A percentile compares a stretch with the other conserved stretches of the same genome.
Conservation (phyloP, 768 basidiomycete species). For the Mycena epipterygia region DNA sequence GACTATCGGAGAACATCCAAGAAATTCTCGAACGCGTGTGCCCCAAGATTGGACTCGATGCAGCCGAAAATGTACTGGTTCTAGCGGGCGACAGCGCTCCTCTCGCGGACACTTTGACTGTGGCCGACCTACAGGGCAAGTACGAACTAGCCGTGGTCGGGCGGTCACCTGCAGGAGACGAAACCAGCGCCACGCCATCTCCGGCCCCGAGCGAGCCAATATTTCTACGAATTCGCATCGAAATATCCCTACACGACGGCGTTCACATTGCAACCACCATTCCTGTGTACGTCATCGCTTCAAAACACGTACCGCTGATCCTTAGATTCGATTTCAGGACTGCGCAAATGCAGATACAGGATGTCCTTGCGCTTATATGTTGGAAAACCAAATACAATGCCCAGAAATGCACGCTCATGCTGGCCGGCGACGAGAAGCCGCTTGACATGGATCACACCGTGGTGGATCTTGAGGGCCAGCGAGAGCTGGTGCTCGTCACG, state of each 20-base stretch:
- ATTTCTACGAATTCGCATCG: not conserved
- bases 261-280: not conserved
- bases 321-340: not conserved
- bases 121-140: not conserved
- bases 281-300: not conserved
- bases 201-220: not conserved
- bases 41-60: not conserved
- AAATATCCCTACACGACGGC: not conserved
- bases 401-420: not conserved
- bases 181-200: not conserved
- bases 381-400: not conserved
- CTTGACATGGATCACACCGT: not conserved
- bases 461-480: not conserved
- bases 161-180: not conserved
- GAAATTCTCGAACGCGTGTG: not conserved
- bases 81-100: not conserved
- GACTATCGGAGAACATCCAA: not conserved
- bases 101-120: not conserved
- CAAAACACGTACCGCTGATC: no score
- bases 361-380: not conserved
- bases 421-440: not conserved
- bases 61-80: not conserved
- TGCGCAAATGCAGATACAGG: not conserved
- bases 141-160: not conserved
- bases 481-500: conserved; percentile 3